A percentile compares a stretch with the other conserved stretches of the same genome.
Conservation (phyloP, 2,329 filamentous ascomycete genomes). For the Phoma sp. region DNA sequence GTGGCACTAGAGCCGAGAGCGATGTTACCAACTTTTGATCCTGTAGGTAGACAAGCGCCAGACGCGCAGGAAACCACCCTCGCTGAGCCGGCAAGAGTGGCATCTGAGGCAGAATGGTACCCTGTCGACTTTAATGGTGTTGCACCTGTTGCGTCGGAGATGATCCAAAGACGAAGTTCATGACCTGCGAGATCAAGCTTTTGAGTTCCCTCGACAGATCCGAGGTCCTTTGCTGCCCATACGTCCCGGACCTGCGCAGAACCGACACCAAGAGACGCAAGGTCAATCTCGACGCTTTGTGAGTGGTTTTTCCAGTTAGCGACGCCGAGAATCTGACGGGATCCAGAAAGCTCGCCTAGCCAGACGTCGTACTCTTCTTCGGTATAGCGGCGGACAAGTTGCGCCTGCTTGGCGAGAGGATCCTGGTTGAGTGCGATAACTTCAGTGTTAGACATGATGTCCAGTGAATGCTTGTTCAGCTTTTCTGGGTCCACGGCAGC, state of each 20-base stretch:
- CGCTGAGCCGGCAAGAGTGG: conserved; percentile 41
- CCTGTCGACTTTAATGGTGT: conserved; percentile 19
- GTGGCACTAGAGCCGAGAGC: conserved; percentile 32
- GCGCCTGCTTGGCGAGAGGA: conserved; percentile 59
- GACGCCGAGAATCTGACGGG: conserved; percentile 45
- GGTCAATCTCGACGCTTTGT: conserved; percentile 41
- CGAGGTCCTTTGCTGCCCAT: conserved; percentile 41
- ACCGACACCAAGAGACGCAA: conserved; percentile 41
- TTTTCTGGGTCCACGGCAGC: conserved; percentile 44
- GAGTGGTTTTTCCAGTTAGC: conserved; percentile 50
- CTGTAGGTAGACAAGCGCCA: conserved; percentile 38
- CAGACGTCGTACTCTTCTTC: conserved; percentile 51
- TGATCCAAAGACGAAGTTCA: conserved; percentile 42
- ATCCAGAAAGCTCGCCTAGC: conserved; percentile 47
- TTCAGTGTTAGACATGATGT: conserved; percentile 57
- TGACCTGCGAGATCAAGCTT: conserved; percentile 31
- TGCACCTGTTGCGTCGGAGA: conserved; percentile 41
- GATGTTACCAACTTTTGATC: conserved; percentile 46
- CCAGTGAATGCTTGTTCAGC: conserved; percentile 31
- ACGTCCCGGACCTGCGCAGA: conserved; percentile 48
- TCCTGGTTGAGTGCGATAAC: conserved; percentile 68
- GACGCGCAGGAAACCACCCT: conserved; percentile 30
- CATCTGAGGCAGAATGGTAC: conserved; percentile 46
- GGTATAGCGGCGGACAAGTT: conserved; percentile 54
- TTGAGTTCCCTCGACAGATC: conserved; percentile 23